These are phyloP conservation scores for Fonsecaea nubica DNA, from an alignment of 2,329 filamentous ascomycete species.

Conservation along the genomic window DNA sequence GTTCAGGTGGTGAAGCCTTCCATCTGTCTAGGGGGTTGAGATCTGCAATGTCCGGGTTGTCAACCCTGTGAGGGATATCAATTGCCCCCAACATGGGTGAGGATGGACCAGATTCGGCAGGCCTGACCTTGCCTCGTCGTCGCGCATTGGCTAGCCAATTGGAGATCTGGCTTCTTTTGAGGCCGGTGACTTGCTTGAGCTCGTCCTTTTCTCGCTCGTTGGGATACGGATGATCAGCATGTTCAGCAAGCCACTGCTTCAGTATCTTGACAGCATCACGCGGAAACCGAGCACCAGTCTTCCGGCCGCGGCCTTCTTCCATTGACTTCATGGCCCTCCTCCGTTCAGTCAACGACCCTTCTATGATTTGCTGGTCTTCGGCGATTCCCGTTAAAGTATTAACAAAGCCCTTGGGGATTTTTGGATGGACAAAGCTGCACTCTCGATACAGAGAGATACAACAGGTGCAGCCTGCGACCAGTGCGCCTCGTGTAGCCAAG, in stretches of 20 bases:
- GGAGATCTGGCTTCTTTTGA: constrained; percentile 82
- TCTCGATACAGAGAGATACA: constrained; percentile 56
- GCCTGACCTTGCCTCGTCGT: constrained; percentile 77
- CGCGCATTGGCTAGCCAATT: constrained; percentile 94
- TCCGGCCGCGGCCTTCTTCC: constrained; percentile 56
- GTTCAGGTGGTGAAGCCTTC: constrained; percentile 71
- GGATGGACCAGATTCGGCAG: constrained; percentile 59
- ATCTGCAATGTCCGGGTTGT: constrained; percentile 56
- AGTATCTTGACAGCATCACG: constrained; percentile 78
- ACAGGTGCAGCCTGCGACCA: constrained; percentile 55
- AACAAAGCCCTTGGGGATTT: constrained; percentile 50
- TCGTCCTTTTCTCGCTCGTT: constrained; percentile 84
- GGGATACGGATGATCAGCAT: constrained; percentile 84
- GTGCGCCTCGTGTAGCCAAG: constrained; percentile 51
- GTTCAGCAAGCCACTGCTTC: constrained; percentile 82
- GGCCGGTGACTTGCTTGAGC: constrained; percentile 76
- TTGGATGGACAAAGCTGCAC: constrained; percentile 55
- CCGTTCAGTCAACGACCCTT: constrained; percentile 50
- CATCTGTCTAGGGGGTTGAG: constrained; percentile 72
- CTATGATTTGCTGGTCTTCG: constrained; percentile 46
- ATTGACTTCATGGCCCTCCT: constrained; percentile 51
- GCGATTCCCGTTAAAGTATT: constrained; percentile 53
- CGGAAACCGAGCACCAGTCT: constrained; percentile 78
- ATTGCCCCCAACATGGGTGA: constrained; percentile 75
- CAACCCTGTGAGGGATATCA: constrained; percentile 66